Evolutionary conservation across 257 asterid genomes (phyloP).

Genomic region (Solanum etuberosum): DNA sequence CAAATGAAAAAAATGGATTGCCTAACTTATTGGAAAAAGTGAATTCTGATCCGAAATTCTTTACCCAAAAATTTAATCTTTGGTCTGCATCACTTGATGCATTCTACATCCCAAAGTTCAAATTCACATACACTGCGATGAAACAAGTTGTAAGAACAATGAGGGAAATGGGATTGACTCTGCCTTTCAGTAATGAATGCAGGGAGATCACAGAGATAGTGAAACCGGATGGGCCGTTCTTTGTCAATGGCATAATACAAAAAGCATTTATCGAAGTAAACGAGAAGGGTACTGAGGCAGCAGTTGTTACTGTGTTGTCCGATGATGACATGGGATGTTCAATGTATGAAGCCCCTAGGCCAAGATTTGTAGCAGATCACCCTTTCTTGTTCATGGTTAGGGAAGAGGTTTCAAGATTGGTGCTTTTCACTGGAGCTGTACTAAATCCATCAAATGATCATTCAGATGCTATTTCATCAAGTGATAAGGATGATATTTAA

Average conservation of each 20-base stretch:
- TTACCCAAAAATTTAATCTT: not conserved
- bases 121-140: not conserved
- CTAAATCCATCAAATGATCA: not conserved
- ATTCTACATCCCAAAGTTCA: constrained; percentile 11
- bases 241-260: constrained; percentile 20
- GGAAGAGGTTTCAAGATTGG: constrained; percentile 18
- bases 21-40: not conserved
- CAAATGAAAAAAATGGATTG: constrained; percentile 2
- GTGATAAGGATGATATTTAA: not conserved
- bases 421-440: constrained; percentile 17
- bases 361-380: constrained; percentile 23
- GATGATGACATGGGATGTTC: not conserved
- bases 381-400: constrained; percentile 23
- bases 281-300: constrained; percentile 34
- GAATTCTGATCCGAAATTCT: not conserved
- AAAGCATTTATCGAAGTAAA: constrained; percentile 27
- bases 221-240: not conserved
- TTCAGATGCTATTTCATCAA: not conserved
- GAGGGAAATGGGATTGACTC: not conserved
- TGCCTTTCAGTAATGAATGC: not conserved
- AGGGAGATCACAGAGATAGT: not conserved
- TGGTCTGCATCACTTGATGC: not conserved
- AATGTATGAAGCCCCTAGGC: not conserved
- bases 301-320: constrained; percentile 11
- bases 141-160: not conserved